These are phyloP conservation scores for Tricharina praecox DNA, from an alignment of 495 filamentous ascomycete species.

Conservation along the genomic window DNA sequence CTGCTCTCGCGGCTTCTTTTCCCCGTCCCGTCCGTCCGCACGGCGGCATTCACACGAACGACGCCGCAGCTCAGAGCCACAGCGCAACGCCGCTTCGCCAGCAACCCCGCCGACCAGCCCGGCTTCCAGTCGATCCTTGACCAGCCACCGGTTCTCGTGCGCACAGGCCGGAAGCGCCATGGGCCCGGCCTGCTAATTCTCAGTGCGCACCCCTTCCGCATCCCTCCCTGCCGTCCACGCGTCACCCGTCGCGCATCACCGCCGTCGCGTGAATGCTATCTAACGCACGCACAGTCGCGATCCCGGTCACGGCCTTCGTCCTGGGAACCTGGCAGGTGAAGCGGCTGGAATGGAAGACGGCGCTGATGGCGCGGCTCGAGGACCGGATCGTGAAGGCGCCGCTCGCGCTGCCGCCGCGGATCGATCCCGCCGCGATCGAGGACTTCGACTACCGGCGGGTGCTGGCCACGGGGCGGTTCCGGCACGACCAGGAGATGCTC, in stretches of 20 bases:
- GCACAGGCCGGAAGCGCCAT: slow-evolving; percentile 48
- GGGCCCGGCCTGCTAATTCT: slow-evolving; percentile 69
- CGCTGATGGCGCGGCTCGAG: slow-evolving; percentile 73
- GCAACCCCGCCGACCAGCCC: slow-evolving; percentile 43
- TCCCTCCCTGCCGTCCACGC: not conserved
- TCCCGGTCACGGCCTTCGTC: slow-evolving; percentile 75
- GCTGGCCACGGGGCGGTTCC: slow-evolving; percentile 50
- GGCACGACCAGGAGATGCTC: slow-evolving; percentile 90
- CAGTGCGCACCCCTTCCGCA: slow-evolving; percentile 31
- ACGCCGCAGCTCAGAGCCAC: not conserved
- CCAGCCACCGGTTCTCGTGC: slow-evolving; percentile 60
- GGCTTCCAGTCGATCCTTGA: slow-evolving; percentile 70
- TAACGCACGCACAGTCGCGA: slow-evolving; percentile 43
- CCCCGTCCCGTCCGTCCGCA: not conserved
- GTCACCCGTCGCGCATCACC: no score
- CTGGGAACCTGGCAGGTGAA: slow-evolving; percentile 95
- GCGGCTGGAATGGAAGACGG: slow-evolving; percentile 81
- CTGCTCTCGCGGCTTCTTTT: not conserved
- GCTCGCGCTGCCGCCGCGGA: slow-evolving; percentile 62
- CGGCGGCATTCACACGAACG: not conserved
- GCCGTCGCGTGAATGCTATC: no score
- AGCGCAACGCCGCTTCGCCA: slow-evolving; percentile 2
- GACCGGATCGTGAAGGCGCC: slow-evolving; percentile 76
- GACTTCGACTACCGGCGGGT: slow-evolving; percentile 91
- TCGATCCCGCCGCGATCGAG: slow-evolving; percentile 60